phyloP scores from a whole-genome alignment of 768 basidiomycete species.

The Termitomyces sp. region DNA sequence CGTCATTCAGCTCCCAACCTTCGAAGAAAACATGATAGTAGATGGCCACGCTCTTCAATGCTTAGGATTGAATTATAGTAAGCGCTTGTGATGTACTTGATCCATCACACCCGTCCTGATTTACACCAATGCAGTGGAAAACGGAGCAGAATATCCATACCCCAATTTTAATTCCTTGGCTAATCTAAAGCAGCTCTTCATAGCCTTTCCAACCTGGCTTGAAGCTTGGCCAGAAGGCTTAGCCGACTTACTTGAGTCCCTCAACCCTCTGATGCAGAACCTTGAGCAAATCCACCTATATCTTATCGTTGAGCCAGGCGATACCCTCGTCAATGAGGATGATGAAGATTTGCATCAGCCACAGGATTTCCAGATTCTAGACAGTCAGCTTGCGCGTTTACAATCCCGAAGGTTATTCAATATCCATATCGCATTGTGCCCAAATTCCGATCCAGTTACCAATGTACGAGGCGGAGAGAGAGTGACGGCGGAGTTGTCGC shows the following conservation, averaged over 20 bases:
- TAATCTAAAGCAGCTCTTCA: not conserved
- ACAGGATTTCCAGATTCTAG: not conserved
- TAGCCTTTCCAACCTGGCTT: constrained; percentile 2
- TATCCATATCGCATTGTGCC: not conserved
- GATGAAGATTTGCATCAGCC: not conserved
- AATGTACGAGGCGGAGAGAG: not conserved
- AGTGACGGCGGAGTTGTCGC: not conserved
- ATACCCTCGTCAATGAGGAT: not conserved
- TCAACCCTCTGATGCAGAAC: not conserved
- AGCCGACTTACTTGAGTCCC: not conserved
- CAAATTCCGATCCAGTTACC: not conserved
- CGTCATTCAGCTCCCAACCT: not conserved
- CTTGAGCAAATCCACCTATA: not conserved
- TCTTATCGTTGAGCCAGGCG: not conserved
- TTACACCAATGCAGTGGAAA: not conserved
- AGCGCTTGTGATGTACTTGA: not conserved
- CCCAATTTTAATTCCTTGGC: not conserved
- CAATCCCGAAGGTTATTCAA: not conserved
- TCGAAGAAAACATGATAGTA: not conserved
- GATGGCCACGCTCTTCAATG: not conserved
- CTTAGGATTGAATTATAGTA: not conserved
- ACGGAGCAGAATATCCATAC: not conserved
- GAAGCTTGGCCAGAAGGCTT: not conserved
- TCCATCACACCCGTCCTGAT: not conserved
- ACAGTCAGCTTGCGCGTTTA: not conserved